Conservation (phyloP, 2,329 filamentous ascomycete species). For the Zymoseptoria crescenta region DNA sequence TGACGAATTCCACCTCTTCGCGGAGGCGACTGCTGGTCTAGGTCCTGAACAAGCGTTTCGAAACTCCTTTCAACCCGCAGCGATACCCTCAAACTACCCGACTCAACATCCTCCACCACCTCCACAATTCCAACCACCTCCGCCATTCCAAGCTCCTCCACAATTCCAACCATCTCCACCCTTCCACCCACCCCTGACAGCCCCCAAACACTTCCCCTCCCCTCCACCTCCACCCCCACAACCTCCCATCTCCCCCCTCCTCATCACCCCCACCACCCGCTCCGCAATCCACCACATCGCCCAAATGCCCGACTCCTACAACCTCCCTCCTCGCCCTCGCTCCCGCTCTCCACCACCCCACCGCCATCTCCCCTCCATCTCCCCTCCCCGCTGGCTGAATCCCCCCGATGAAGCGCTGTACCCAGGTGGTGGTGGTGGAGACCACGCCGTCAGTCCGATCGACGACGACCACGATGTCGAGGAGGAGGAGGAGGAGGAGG, state of each 20-base stretch:
- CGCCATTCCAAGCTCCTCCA: no score
- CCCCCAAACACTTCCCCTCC: not conserved
- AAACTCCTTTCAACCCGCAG: constrained; percentile 1
- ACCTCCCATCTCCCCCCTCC: constrained; percentile 16
- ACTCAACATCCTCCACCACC: not conserved
- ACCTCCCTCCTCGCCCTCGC: not conserved
- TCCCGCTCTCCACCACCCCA: not conserved
- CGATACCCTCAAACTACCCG: not conserved
- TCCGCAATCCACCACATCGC: constrained; percentile 22
- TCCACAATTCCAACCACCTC: no score
- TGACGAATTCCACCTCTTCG: constrained; percentile 27
- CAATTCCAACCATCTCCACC: no score
- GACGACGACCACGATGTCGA: constrained; percentile 8
- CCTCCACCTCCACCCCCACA: not conserved
- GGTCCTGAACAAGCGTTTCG: constrained; percentile 18
- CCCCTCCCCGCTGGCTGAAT: constrained; percentile 11
- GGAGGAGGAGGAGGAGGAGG: no score
- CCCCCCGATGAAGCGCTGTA: constrained; percentile 8
- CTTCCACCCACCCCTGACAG: not conserved
- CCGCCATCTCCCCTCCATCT: constrained; percentile 1
- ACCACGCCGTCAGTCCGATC: no score
- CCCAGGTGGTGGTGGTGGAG: no score
- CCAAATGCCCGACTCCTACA: constrained; percentile 15
- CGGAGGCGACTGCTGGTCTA: constrained; percentile 27
- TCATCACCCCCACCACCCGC: constrained; percentile 21